Evolutionary conservation across 192 early-diverging fungal species (phyloP), one percentile per base, ranked within the genome.

Genomic region (Bifiguratus adelaidae): DNA sequence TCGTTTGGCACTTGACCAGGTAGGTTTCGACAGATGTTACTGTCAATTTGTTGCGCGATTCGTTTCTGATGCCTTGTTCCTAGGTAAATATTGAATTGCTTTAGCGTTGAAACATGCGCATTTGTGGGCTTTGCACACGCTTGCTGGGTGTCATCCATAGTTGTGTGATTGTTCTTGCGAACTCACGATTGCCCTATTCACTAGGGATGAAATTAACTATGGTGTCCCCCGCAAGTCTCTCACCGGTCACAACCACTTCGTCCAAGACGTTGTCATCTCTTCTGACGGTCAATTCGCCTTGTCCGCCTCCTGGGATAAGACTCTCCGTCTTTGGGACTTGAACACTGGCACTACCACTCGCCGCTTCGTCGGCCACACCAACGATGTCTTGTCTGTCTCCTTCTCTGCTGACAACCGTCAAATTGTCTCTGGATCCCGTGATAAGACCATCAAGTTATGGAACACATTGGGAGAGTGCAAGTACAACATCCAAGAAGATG

Each of bases 381-480:
- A 88, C 77, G 93, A 97, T 71, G 95, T 99, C 55, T 67, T 97
- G 48, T 99, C 95, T 28, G 95, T 97, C 56, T 90, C 92, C 61
- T 99, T 99, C 91, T 97, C 95, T 58, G 86, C 95, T 24, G 95
- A 99, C 73, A 97, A 97, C 87, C 88, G 93, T 63, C 93, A 97
- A 81, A 97, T 99, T 59, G 91, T 99, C 50, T 95, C 92, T 48
- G 90, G 88, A 55, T 93, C 92, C 57, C 89, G 92, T 67, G 95
- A 99, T 77, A 94, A 92, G 84, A 81, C 81, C 69, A 95, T 99
- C 83, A 99, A 97, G 86, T 76, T 99, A 65, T 99, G 95, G 95
- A 97, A 99, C 88, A 99, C 93, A 47, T 80, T 99, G 26, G 95
- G 93, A 61, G 95, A 99, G 76, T 97, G 95, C 91, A 99, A 99